These are phyloP conservation scores for Scalesia atractyloides DNA, from an alignment of 129 eudicot species.

Conservation along the genomic window DNA sequence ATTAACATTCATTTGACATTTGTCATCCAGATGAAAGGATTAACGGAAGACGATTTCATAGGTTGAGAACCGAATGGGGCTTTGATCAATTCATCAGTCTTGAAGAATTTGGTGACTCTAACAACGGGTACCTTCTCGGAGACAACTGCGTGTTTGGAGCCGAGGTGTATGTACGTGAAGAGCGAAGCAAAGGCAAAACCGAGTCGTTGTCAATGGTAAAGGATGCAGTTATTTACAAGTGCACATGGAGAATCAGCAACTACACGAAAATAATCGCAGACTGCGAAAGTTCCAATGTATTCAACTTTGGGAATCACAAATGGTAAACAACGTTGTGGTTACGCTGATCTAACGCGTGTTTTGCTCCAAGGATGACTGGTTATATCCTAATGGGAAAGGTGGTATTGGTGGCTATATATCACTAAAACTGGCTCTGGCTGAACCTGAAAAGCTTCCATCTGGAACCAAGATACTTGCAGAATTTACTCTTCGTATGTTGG, in stretches of 20 bases:
- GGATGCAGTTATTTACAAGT: slow-evolving; percentile 42
- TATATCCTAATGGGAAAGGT: slow-evolving; percentile 52
- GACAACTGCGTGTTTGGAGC: slow-evolving; percentile 67
- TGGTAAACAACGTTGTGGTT: slow-evolving; percentile 40
- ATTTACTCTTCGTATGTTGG: slow-evolving; percentile 51
- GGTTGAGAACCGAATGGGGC: slow-evolving; percentile 56
- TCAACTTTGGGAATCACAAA: slow-evolving; percentile 49
- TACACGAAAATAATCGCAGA: slow-evolving; percentile 31
- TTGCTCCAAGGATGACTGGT: too few relatives aligned
- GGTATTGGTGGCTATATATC: slow-evolving; percentile 40
- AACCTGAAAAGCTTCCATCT: slow-evolving; percentile 42
- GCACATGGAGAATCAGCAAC: slow-evolving; percentile 56
- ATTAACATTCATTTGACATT: too few relatives aligned
- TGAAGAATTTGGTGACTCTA: slow-evolving; percentile 38
- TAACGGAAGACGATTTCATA: slow-evolving; percentile 56
- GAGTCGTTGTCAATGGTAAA: slow-evolving; percentile 59
- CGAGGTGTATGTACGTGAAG: slow-evolving; percentile 57
- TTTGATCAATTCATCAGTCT: slow-evolving; percentile 54
- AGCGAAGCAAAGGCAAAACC: slow-evolving; percentile 49
- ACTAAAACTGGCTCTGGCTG: slow-evolving; percentile 44
- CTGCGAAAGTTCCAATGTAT: slow-evolving; percentile 41
- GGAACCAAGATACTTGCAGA: slow-evolving; percentile 49
- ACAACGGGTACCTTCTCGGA: slow-evolving; percentile 51
- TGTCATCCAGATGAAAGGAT: slow-evolving; percentile 35
- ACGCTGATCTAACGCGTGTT: background rate